Percentiles rank a stretch among this genome's conserved stretches.
phyloP scores from a whole-genome alignment of 345 rosid species.

The Dipteronia sinensis region DNA sequence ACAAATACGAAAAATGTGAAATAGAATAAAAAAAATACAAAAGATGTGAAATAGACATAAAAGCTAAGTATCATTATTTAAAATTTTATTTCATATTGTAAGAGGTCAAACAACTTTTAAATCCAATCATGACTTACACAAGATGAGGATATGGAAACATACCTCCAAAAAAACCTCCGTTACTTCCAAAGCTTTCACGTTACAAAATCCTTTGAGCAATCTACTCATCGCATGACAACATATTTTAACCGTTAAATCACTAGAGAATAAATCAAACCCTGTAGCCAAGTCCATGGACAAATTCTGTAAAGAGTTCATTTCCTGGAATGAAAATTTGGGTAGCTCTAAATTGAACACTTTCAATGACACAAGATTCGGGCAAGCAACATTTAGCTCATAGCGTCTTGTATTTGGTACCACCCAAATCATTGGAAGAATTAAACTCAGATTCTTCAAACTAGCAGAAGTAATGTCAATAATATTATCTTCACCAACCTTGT shows the following conservation, averaged over 20 bases:
- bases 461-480: neutral
- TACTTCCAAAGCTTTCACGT: neutral
- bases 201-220: neutral
- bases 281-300: too few species aligned
- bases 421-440: neutral
- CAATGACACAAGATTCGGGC: constrained; percentile 5
- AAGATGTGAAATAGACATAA: too few species aligned
- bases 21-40: too few species aligned
- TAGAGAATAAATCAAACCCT: too few species aligned
- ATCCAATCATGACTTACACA: too few species aligned
- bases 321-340: neutral
- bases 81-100: too few species aligned
- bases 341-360: neutral
- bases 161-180: neutral
- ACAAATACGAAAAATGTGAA: too few species aligned
- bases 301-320: neutral
- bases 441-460: neutral
- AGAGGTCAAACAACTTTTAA: too few species aligned
- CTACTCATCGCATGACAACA: neutral
- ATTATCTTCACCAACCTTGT: neutral
- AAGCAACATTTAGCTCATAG: neutral
- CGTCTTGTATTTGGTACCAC: too few species aligned
- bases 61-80: too few species aligned
- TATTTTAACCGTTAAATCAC: too few species aligned
- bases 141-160: neutral